Percentiles rank a stretch among this genome's conserved stretches.
Conservation (phyloP, 2,329 filamentous ascomycete genomes). For the Cladosporium oxysporum region DNA sequence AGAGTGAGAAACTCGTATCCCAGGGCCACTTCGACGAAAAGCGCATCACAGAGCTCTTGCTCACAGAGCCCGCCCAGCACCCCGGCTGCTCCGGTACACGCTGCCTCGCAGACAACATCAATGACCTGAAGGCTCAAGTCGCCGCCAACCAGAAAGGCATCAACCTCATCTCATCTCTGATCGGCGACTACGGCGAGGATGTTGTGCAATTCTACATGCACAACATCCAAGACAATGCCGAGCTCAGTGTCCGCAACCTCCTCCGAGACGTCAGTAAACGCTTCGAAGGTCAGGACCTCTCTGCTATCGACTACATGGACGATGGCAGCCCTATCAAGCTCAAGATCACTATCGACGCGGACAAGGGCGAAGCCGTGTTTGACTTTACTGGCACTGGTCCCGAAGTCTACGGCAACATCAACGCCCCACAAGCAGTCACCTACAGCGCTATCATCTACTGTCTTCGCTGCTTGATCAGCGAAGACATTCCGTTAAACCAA, state of each 20-base stretch:
- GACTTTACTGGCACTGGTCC: constrained; percentile 77
- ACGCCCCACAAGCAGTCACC: constrained; percentile 79
- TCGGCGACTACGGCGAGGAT: constrained; percentile 74
- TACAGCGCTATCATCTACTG: constrained; percentile 87
- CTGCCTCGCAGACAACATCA: constrained; percentile 79
- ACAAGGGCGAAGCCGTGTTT: constrained; percentile 74
- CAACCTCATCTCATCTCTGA: constrained; percentile 70
- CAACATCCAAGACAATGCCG: constrained; percentile 78
- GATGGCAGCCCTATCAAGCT: constrained; percentile 78
- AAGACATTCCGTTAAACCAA: constrained; percentile 85
- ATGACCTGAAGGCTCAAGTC: constrained; percentile 83
- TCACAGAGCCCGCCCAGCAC: constrained; percentile 71
- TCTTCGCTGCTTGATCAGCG: constrained; percentile 72
- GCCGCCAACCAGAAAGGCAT: constrained; percentile 87
- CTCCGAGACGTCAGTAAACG: constrained; percentile 70
- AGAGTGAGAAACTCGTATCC: constrained; percentile 68
- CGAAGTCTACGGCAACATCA: constrained; percentile 68
- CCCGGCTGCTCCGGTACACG: constrained; percentile 77
- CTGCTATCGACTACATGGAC: constrained; percentile 81
- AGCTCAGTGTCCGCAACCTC: constrained; percentile 71
- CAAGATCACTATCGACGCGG: constrained; percentile 71
- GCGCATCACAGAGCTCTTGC: constrained; percentile 67
- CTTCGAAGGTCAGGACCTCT: constrained; percentile 70
- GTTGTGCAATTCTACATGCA: constrained; percentile 84
- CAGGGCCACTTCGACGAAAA: constrained; percentile 78